Evolutionary conservation across 2,329 filamentous ascomycete genomes (phyloP).

Genomic region (Talaromyces piceae): DNA sequence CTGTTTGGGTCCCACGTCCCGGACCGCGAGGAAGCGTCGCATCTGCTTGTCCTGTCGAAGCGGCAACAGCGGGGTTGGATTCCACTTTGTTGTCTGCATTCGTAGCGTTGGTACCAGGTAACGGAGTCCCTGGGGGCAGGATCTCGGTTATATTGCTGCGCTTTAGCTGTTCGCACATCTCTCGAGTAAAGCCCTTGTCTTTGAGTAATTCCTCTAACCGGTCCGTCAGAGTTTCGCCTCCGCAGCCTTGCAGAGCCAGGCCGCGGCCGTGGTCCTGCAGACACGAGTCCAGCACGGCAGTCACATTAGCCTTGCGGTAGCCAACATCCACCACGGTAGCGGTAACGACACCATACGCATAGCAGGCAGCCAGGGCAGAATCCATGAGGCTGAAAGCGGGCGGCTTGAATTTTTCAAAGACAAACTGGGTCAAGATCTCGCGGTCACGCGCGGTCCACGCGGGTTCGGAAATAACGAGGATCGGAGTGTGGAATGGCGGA

Average conservation of each 20-base stretch:
- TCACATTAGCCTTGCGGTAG: constrained; percentile 85
- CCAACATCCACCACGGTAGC: constrained; percentile 89
- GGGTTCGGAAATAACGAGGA: constrained; percentile 82
- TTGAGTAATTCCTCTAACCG: constrained; percentile 60
- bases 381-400: constrained; percentile 88
- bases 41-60: constrained; percentile 47
- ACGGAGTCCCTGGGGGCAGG: constrained; percentile 45
- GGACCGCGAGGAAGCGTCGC: constrained; percentile 44
- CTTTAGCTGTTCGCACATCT: constrained; percentile 61
- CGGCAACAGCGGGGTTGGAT: constrained; percentile 47
- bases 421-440: constrained; percentile 82
- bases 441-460: constrained; percentile 84
- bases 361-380: constrained; percentile 71
- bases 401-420: constrained; percentile 95
- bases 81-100: constrained; percentile 31
- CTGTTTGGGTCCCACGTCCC: constrained; percentile 47
- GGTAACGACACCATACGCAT: constrained; percentile 72
- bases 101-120: constrained; percentile 40
- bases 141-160: constrained; percentile 57
- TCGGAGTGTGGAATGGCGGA: constrained; percentile 87
- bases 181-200: constrained; percentile 49
- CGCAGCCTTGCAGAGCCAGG: constrained; percentile 58
- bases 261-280: constrained; percentile 63
- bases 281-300: constrained; percentile 75
- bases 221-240: constrained; percentile 80